Percentiles rank a stretch among this genome's conserved stretches.
These are phyloP conservation scores for Lasiodiplodia sp. DNA, from an alignment of 2,329 filamentous ascomycete genomes.

Conservation along the genomic window DNA sequence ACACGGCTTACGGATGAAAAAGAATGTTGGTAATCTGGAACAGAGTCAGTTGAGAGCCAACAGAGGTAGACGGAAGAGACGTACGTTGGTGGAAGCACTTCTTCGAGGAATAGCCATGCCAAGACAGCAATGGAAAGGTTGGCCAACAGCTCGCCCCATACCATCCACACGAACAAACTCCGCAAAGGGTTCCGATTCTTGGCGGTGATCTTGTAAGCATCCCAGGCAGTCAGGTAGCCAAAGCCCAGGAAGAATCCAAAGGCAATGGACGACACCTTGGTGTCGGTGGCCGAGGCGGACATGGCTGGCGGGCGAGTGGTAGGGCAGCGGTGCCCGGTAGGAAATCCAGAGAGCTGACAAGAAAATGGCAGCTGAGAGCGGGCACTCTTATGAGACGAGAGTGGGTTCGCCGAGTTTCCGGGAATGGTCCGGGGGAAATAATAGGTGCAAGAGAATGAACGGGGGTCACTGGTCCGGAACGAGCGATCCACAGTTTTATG, in stretches of 20 bases:
- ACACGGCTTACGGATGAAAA: constrained; percentile 21
- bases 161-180: constrained; percentile 49
- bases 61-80: background rate
- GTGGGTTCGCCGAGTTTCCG: constrained; percentile 1
- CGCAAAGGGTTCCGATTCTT: constrained; percentile 15
- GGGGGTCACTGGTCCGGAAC: constrained; percentile 2
- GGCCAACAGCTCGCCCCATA: constrained; percentile 55
- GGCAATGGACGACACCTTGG: constrained; percentile 19
- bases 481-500: constrained; percentile 18
- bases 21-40: constrained; percentile 23
- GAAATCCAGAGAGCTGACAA: background rate
- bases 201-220: constrained; percentile 22
- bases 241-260: constrained; percentile 25
- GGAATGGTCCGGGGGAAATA: constrained; percentile 5
- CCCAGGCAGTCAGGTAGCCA: constrained; percentile 28
- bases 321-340: constrained; percentile 1
- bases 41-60: background rate
- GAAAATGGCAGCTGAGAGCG: background rate
- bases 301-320: background rate
- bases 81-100: constrained; percentile 44
- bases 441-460: background rate
- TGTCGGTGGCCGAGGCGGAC: constrained; percentile 8
- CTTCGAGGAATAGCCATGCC: constrained; percentile 51
- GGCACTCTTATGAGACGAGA: constrained; percentile 3
- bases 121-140: constrained; percentile 50